These are phyloP conservation scores for Irpex sp. DNA, from an alignment of 1,284 basidiomycete species.

Conservation along the genomic window DNA sequence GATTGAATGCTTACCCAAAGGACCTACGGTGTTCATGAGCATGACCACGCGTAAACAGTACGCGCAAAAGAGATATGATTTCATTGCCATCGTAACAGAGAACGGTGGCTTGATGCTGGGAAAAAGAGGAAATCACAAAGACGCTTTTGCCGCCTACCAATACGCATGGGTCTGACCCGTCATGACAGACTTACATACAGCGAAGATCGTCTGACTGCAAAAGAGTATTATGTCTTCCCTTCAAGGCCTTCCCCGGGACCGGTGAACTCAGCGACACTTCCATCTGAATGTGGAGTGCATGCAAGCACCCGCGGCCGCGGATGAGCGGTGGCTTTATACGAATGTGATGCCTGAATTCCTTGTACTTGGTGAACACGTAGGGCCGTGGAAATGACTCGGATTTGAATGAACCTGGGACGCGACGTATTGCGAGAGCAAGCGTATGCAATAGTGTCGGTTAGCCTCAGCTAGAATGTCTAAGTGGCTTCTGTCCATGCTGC, in stretches of 20 bases:
- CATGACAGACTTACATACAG: background rate
- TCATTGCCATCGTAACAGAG: slow-evolving; percentile 3
- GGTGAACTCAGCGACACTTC: background rate
- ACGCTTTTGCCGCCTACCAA: background rate
- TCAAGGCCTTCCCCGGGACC: background rate
- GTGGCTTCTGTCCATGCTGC: background rate
- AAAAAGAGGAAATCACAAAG: background rate
- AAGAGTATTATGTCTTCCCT: background rate
- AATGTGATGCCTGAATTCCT: background rate
- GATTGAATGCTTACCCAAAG: background rate
- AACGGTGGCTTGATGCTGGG: slow-evolving; percentile 3
- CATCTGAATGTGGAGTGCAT: background rate
- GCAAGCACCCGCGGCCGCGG: background rate
- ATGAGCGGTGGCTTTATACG: background rate
- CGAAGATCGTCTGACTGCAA: background rate
- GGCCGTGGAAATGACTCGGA: background rate
- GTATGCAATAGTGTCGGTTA: background rate
- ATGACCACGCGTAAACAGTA: background rate
- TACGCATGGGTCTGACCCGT: background rate
- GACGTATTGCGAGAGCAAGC: background rate
- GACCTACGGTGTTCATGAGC: background rate
- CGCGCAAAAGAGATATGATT: background rate
- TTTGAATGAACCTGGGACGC: background rate
- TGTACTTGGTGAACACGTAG: background rate
- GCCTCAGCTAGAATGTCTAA: background rate